Evolutionary conservation across 768 basidiomycete species (phyloP).

Genomic region (Panaeolus papilionaceus): DNA sequence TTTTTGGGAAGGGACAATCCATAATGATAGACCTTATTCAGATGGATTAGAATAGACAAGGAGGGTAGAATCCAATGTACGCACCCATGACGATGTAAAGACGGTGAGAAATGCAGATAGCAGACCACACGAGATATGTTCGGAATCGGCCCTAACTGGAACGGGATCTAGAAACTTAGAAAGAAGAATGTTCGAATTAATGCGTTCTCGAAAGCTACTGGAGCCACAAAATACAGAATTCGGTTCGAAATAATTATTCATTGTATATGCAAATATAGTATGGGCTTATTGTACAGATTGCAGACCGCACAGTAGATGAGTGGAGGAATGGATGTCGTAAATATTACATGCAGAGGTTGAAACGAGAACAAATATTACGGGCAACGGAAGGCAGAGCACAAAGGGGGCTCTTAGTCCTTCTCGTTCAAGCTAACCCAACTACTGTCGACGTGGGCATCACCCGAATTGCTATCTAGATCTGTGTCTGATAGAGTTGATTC

Average conservation of each 20-base stretch:
- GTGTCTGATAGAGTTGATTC: slow-evolving; percentile 50
- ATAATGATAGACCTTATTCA: slow-evolving; percentile 61
- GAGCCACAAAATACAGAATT: no score
- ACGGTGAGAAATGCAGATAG: no score
- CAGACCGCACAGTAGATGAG: neutral
- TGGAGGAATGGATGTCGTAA: neutral
- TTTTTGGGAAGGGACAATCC: slow-evolving; percentile 67
- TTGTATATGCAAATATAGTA: neutral
- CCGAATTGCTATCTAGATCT: slow-evolving; percentile 69
- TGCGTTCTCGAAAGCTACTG: no score
- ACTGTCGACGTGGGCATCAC: slow-evolving; percentile 53
- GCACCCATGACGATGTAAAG: neutral
- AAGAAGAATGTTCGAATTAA: no score
- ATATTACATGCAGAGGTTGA: neutral
- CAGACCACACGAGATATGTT: no score
- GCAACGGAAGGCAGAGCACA: neutral
- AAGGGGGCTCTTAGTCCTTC: slow-evolving; percentile 1
- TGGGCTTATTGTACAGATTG: neutral
- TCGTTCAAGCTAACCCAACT: slow-evolving; percentile 76
- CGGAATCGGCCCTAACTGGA: no score
- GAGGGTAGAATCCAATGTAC: neutral
- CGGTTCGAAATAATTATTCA: no score
- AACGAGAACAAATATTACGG: no score
- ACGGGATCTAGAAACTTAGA: no score
- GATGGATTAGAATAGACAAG: neutral